A percentile compares a stretch with the other conserved stretches of the same genome.
Evolutionary conservation across 768 basidiomycete species (phyloP).

Genomic region (Panaeolus papilionaceus): DNA sequence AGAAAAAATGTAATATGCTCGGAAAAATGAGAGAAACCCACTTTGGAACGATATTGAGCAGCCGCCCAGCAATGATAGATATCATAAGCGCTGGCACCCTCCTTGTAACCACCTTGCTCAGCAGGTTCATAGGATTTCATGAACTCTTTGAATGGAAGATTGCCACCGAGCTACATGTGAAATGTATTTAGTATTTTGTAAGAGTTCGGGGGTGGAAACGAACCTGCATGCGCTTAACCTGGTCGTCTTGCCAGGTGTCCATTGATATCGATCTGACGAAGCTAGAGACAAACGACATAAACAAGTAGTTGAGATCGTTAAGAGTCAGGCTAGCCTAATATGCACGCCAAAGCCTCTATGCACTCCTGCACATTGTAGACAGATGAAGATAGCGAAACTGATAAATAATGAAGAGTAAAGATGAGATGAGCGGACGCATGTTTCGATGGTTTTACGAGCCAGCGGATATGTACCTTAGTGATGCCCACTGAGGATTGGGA

Average conservation of each 20-base stretch:
- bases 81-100: conserved; percentile 66
- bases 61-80: conserved; percentile 96
- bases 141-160: conserved; percentile 82
- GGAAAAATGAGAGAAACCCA: conserved; percentile 35
- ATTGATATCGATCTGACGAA: conserved; percentile 95
- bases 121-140: conserved; percentile 70
- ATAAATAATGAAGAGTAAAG: neutral
- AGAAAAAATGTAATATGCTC: conserved; percentile 16
- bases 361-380: conserved; percentile 85
- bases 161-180: conserved; percentile 78
- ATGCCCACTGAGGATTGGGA: conserved; percentile 98
- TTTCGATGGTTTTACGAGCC: neutral
- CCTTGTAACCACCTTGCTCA: conserved; percentile 73
- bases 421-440: neutral
- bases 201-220: conserved; percentile 23
- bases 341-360: conserved; percentile 96
- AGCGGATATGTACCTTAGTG: conserved; percentile 58
- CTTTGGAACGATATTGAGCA: conserved; percentile 94
- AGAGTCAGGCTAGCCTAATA: conserved; percentile 61
- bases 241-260: conserved; percentile 95
- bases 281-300: conserved; percentile 46
- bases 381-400: conserved; percentile 89
- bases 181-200: conserved; percentile 17
- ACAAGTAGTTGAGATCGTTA: conserved; percentile 24
- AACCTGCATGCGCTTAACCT: conserved; percentile 91